Conservation (phyloP, 768 basidiomycete genomes). For the Imleria badia region DNA sequence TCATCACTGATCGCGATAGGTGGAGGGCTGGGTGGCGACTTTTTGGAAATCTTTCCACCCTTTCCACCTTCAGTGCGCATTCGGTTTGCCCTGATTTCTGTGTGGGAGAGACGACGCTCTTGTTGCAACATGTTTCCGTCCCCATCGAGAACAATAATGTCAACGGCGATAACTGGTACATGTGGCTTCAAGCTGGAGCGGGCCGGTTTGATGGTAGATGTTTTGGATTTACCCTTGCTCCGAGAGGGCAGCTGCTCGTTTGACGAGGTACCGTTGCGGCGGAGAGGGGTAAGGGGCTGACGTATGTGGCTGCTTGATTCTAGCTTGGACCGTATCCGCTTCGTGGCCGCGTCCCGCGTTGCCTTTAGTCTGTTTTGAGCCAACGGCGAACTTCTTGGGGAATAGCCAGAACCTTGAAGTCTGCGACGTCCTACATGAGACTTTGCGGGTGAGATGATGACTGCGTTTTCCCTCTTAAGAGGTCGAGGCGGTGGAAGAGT, state of each 20-base stretch:
- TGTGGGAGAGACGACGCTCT: conserved; percentile 58
- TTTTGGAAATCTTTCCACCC: conserved; percentile 6
- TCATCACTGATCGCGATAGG: conserved; percentile 29
- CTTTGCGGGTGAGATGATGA: conserved; percentile 24
- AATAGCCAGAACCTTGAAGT: conserved; percentile 10
- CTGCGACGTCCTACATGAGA: conserved; percentile 11
- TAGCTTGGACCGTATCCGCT: conserved; percentile 13
- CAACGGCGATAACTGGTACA: conserved; percentile 56
- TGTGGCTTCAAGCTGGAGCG: conserved; percentile 37
- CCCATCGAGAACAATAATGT: conserved; percentile 67
- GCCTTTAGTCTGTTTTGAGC: conserved; percentile 27
- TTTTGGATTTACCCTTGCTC: conserved; percentile 24
- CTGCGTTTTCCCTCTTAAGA: conserved; percentile 24
- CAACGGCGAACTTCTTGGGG: conserved; percentile 20
- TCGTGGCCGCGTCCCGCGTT: conserved; percentile 8
- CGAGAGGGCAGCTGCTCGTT: conserved; percentile 27
- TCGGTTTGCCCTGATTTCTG: conserved; percentile 40
- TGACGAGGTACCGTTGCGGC: conserved; percentile 41
- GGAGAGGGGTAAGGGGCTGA: conserved; percentile 41
- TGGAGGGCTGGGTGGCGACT: background rate
- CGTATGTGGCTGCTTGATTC: conserved; percentile 28
- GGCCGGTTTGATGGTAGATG: conserved; percentile 10
- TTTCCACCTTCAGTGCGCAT: conserved; percentile 2
- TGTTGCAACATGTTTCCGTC: conserved; percentile 55
- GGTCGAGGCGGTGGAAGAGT: conserved; percentile 10